Evolutionary conservation across 2,329 filamentous ascomycete species (phyloP), one percentile per base, ranked within the genome.

Genomic region (Arachnopeziza araneosa): DNA sequence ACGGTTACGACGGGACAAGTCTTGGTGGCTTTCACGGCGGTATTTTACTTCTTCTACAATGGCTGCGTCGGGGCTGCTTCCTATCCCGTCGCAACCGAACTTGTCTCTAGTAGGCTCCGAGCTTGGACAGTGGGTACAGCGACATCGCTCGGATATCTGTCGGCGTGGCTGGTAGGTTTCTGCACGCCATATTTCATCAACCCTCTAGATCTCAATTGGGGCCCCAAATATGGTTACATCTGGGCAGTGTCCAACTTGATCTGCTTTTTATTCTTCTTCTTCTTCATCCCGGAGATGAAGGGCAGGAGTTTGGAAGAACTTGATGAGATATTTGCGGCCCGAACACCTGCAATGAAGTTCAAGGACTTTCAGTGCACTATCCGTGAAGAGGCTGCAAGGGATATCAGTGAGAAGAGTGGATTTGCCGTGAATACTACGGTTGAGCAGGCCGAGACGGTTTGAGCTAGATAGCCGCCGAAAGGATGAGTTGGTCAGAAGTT

Each of bases 271-370:
- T 68, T 68, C 59, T 67, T 69, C 53, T 91, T 91, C 73, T 88
- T 91, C 73, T 90, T 90, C 70, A 82, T 92, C 52, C 84, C 88
- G 57, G 89, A 93, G 72, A 87, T 83, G 52, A 86, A 89, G 68
- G 88, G 87, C 50, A 80, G 87, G 8, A 87, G 85, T 0, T 79
- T 93, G 1, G 89, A 93, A 75, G 87, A 91, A 71, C 88, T 93
- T 62, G 90, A 93, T 61, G 62, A 61, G 23, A 54, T 68, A 24
- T 69, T 69, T 52, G 67, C 64, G 23, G 61, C 52, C 22, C 60
- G 36, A 19, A 60, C 56, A 5, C 54, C 60, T 17, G 55, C 60
- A 32, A 52, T 59, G 57, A 63, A 61, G 26, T 63, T 65, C 53
- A 55, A 52, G 21, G 30, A 54, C 1, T 55, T 60, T 52, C 55